Conservation (phyloP, 2,329 filamentous ascomycete species). For the Botryosphaeria dothidea region DNA sequence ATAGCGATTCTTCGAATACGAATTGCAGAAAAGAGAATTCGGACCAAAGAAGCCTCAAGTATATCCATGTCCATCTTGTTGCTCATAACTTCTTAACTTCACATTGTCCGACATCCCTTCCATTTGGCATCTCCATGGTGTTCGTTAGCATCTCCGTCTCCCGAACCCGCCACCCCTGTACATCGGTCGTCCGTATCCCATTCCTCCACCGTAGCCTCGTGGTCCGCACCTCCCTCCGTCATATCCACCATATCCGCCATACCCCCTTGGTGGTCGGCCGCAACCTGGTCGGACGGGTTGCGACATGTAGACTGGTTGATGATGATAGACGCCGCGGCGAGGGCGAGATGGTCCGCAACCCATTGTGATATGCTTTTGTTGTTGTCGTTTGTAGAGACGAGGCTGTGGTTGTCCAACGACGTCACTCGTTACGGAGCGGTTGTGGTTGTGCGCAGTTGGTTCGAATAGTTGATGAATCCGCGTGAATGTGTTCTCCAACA, state of each 20-base stretch:
- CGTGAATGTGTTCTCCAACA: no score
- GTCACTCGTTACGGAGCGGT: no score
- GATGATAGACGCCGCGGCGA: background rate
- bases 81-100: background rate
- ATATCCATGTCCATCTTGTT: no score
- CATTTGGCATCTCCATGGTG: background rate
- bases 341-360: conserved; percentile 3
- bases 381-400: no score
- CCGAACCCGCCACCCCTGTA: background rate
- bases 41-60: no score
- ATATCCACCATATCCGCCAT: background rate
- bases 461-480: no score
- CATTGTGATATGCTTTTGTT: background rate
- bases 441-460: no score
- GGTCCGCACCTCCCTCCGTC: background rate
- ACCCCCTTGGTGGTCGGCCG: background rate
- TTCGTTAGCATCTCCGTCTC: background rate
- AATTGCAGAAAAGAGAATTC: no score
- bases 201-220: background rate
- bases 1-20: no score
- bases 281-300: background rate
- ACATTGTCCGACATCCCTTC: background rate
- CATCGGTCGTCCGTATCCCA: background rate
- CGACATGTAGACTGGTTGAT: background rate
- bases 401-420: no score